Percentiles rank a stretch among this genome's conserved stretches.
These are phyloP conservation scores for Citrullus mucosospermus DNA, from an alignment of 306 rosid genomes.

Conservation along the genomic window DNA sequence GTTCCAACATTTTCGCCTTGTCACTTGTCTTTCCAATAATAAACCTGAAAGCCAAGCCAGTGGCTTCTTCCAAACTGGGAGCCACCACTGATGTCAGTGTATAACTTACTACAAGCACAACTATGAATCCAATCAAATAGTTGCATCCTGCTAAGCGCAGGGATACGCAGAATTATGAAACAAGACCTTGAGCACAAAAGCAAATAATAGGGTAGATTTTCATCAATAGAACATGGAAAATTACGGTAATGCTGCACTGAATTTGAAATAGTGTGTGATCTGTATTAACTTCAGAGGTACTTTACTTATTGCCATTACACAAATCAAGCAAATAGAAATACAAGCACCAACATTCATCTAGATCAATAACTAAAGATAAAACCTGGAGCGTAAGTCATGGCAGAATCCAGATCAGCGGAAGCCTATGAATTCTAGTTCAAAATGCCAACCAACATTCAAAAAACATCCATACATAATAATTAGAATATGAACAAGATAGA, in stretches of 20 bases:
- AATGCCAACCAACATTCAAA: not conserved
- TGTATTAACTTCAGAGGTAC: not conserved
- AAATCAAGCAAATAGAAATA: not conserved
- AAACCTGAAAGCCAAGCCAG: constrained; percentile 91
- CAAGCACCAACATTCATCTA: not conserved
- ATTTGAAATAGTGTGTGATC: not conserved
- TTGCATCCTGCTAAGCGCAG: not conserved
- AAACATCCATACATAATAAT: not conserved
- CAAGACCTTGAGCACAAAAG: not conserved
- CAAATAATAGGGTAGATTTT: not conserved
- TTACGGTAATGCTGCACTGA: not conserved
- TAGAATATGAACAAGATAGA: not conserved
- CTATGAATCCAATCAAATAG: not conserved
- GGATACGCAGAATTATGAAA: not conserved
- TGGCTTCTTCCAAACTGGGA: constrained; percentile 92
- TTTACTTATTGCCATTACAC: not conserved
- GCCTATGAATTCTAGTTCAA: not conserved
- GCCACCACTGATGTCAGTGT: constrained; percentile 16
- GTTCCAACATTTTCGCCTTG: constrained; percentile 55
- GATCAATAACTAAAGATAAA: not conserved
- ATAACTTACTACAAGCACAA: not conserved
- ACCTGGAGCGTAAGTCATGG: not conserved
- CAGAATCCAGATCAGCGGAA: not conserved
- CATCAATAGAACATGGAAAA: not conserved
- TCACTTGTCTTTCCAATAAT: constrained; percentile 69